Base-by-base conservation (phyloP, 768 basidiomycete genomes). In the Zangia roseola region DNA sequence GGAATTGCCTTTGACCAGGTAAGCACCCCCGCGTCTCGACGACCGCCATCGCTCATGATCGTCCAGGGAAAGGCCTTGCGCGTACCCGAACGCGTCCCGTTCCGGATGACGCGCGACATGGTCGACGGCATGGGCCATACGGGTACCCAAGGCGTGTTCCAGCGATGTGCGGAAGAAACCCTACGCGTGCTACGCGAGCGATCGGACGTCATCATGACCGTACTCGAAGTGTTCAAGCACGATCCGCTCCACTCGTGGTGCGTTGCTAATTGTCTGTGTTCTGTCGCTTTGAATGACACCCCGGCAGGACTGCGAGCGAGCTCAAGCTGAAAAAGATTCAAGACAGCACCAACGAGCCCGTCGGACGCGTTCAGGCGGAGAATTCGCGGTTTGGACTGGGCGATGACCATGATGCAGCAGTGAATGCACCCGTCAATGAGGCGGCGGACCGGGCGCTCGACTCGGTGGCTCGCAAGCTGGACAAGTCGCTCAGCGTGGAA, bases 1-100 rank as follows among this genome's bases (percentile, higher is more conserved):
- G 95, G 95, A 1, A 93, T 98, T 50, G 93, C 94, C 0, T 98
- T 99, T 67, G 97, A 97, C 52, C 91, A 92, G 73, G 92, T 91
- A 52, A 46, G 64, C 12, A 4, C 3, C 7, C 10, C 28, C 3
- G 1, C 8, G 5, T 14, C 6, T 8, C n/a, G 14, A 25, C 33
- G n/a, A 10, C 23, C 14, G 4, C 4, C 14, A 3, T n/a, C 17
- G 14, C 25, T 51, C 20, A 34, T 9, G 10, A 8, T 26, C 30
- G 4, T 47, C n/a, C 16, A 97, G 91, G 95, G 95, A 4, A 88
- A 86, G 61, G 71, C 81, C 6, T 74, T 98, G 3, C 72, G 69
- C 0, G 74, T 93, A 21, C 92, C 94, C 0, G 95, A 99, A 66
- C 78, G 77, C 20, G 92, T 98, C 0, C 97, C 95, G 0, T 98